Conservation (phyloP, 129 eudicot genomes). For the Chrysanthemum makinoi region DNA sequence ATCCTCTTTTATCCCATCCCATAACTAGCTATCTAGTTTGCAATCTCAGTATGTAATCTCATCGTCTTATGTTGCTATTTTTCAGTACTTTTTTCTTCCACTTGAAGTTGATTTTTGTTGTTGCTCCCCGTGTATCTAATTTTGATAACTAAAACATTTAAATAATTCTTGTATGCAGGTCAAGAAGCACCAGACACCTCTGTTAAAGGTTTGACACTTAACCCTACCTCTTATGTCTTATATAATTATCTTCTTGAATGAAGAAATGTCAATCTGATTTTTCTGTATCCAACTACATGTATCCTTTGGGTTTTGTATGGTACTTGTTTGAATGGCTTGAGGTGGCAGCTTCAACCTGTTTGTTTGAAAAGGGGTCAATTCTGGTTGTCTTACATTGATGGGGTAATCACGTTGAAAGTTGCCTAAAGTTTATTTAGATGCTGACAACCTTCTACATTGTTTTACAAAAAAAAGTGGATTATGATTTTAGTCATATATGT, state of each 20-base stretch:
- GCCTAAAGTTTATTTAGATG: background rate
- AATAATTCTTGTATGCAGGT: constrained; percentile 48
- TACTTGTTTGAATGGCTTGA: background rate
- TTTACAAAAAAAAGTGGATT: no score
- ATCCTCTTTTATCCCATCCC: background rate
- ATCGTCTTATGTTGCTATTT: background rate
- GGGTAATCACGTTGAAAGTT: background rate
- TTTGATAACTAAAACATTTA: constrained; percentile 17
- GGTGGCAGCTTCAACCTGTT: background rate
- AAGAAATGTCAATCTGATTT: background rate
- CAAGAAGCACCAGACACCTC: constrained; percentile 83
- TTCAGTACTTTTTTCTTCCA: background rate
- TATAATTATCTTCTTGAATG: background rate
- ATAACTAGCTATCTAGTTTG: background rate
- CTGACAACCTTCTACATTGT: background rate
- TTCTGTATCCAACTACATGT: constrained; percentile 14
- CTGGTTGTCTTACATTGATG: background rate
- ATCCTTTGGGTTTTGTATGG: background rate
- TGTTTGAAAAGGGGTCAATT: background rate
- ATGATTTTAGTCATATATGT: no score
- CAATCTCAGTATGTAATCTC: background rate
- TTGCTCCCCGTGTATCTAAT: background rate
- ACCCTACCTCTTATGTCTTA: background rate
- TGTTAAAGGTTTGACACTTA: constrained; percentile 68
- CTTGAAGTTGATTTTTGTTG: constrained; percentile 1